A percentile compares a stretch with the other conserved stretches of the same genome.
Conservation (phyloP, 2,329 filamentous ascomycete species). For the Hymenoscyphus linearis region DNA sequence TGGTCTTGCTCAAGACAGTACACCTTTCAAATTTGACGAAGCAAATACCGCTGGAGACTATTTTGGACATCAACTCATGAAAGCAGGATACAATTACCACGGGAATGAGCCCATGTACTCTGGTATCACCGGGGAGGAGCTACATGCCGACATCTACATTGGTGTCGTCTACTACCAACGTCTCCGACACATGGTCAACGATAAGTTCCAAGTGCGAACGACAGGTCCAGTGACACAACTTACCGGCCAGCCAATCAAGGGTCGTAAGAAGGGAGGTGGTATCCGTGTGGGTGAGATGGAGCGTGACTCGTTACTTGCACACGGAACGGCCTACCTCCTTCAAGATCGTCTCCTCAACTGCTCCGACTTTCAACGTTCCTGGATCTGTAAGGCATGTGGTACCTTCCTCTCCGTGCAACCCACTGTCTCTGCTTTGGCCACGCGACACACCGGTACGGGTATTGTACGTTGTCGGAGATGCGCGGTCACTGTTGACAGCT, state of each 20-base stretch:
- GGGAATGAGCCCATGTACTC: constrained; percentile 99
- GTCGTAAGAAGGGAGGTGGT: constrained; percentile 91
- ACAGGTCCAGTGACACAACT: constrained; percentile 87
- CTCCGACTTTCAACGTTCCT: constrained; percentile 84
- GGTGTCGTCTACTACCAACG: constrained; percentile 98
- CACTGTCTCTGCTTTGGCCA: constrained; percentile 60
- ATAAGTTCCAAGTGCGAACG: constrained; percentile 97
- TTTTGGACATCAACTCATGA: constrained; percentile 92
- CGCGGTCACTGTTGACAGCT: constrained; percentile 42
- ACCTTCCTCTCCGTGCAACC: constrained; percentile 86
- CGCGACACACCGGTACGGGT: constrained; percentile 60
- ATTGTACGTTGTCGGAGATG: constrained; percentile 77
- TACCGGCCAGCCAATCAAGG: constrained; percentile 95
- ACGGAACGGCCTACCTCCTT: constrained; percentile 89
- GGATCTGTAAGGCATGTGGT: constrained; percentile 85
- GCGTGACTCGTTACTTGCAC: constrained; percentile 87
- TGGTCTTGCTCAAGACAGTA: constrained; percentile 91
- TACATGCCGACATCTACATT: constrained; percentile 92
- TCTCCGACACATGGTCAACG: constrained; percentile 98
- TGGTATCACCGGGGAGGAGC: constrained; percentile 90
- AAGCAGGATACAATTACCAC: constrained; percentile 96
- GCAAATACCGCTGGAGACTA: constrained; percentile 87
- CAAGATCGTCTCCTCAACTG: constrained; percentile 97
- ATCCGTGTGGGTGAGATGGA: constrained; percentile 99
- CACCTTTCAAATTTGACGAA: constrained; percentile 92